Conservation (phyloP, 805 yeast genomes). For the Monosporozyma solicola region DNA sequence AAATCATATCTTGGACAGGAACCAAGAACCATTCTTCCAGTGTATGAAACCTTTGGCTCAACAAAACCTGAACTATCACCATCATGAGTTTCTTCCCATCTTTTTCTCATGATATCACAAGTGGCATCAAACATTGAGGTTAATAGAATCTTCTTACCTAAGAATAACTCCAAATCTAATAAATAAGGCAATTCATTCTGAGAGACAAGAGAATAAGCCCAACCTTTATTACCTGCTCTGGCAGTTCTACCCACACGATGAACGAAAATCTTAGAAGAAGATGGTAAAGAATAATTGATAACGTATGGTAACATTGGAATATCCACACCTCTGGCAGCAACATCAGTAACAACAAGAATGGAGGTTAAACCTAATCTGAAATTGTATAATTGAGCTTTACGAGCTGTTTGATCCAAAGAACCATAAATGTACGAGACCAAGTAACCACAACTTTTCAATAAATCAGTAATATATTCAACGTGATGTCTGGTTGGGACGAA, state of each 20-base stretch:
- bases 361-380: conserved; percentile 80
- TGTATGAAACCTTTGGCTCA: conserved; percentile 59
- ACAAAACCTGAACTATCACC: conserved; percentile 28
- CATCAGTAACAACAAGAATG: conserved; percentile 93
- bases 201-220: conserved; percentile 88
- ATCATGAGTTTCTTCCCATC: conserved; percentile 34
- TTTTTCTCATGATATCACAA: conserved; percentile 41
- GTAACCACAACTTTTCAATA: conserved; percentile 72
- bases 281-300: conserved; percentile 81
- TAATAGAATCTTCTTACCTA: conserved; percentile 71
- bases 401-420: conserved; percentile 87
- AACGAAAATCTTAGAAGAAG: conserved; percentile 84
- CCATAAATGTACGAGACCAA: conserved; percentile 89
- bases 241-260: conserved; percentile 99
- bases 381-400: conserved; percentile 77
- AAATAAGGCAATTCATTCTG: conserved; percentile 85
- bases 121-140: conserved; percentile 63
- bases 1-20: conserved; percentile 63
- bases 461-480: conserved; percentile 75
- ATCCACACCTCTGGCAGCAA: conserved; percentile 98
- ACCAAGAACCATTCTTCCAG: conserved; percentile 75
- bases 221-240: conserved; percentile 95
- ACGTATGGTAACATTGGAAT: conserved; percentile 94
- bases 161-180: conserved; percentile 79
- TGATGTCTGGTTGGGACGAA: conserved; percentile 97